Evolutionary conservation across 2,329 filamentous ascomycete species (phyloP).

Genomic region (Ceratocystis albifundus): DNA sequence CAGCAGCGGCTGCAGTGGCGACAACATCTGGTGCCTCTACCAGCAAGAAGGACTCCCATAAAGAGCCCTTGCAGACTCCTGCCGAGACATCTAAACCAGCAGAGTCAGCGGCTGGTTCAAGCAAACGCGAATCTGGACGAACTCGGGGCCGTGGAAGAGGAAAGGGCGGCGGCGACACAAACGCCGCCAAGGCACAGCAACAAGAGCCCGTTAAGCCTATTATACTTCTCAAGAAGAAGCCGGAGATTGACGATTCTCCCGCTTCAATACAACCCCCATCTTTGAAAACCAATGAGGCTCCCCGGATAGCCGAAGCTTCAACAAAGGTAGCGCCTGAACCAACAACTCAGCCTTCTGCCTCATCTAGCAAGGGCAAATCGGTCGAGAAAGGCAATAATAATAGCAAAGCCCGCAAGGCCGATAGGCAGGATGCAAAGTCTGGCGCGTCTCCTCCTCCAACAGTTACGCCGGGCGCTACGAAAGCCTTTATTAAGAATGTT

Average conservation of each 20-base stretch:
- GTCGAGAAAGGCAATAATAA: neutral
- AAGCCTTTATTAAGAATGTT: constrained; percentile 69
- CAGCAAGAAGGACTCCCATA: constrained; percentile 10
- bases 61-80: neutral
- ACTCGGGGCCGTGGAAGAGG: constrained; percentile 28
- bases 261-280: constrained; percentile 19
- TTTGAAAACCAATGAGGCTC: constrained; percentile 24
- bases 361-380: constrained; percentile 27
- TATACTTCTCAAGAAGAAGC: constrained; percentile 36
- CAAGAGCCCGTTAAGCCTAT: constrained; percentile 29
- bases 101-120: constrained; percentile 10
- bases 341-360: constrained; percentile 29
- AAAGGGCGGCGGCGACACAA: constrained; percentile 32
- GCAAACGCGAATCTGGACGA: constrained; percentile 17
- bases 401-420: constrained; percentile 30
- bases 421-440: constrained; percentile 27
- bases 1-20: constrained; percentile 16
- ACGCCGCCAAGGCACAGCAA: constrained; percentile 25
- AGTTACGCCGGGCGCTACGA: constrained; percentile 41
- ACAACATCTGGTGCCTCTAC: constrained; percentile 10
- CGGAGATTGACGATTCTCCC: constrained; percentile 24
- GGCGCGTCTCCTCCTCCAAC: constrained; percentile 25
- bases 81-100: constrained; percentile 19
- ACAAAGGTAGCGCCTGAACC: constrained; percentile 21
- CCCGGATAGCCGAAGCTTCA: constrained; percentile 26